Base-by-base conservation (phyloP, 2,329 filamentous ascomycete genomes). In the Fusarium mangiferae region DNA sequence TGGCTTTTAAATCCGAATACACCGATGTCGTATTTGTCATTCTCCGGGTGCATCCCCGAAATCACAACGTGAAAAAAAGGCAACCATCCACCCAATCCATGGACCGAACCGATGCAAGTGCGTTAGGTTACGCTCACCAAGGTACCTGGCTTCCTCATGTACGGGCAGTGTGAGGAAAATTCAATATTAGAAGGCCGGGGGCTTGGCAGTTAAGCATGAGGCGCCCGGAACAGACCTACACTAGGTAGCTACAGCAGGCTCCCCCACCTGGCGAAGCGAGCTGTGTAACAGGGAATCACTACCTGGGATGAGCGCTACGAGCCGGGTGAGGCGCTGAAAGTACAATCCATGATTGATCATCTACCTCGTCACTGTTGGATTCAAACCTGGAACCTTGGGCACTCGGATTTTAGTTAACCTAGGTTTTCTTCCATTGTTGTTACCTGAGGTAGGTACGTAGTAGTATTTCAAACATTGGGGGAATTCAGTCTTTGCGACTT, bases 91-190 rank as follows among this genome's bases (percentile, higher is more conserved):
- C 11, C 33, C 41, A 24, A 24, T 24, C 49, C 36, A 39, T 26
- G 26, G 26, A 26, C 30, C 26, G 30, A 55, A 28, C 30, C 20
- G 52, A 49, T 35, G 9, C 24, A 14, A 46, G 39, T 26, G 54
- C 12, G 18, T 26, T 26, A 38, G 30, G 42, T 46, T 36, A 24
- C 52, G 33, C 56, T 30, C 28, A 30, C 28, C 3, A 30, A 30
- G 49, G 38, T 62, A 44, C 33, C 54, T 58, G 35, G 41, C 20
- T 36, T 35, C 17, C 58, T 36, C 24, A 18, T 46, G 51, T 48
- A 72, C n/a, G n/a, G n/a, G n/a, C 68, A 68, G 69, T 71, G 57
- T 41, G 68, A 49, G 18, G 44, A 46, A 48, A 62, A 36, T n/a
- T 52, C 44, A 28, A 44, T 26, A 28, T 49, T 58, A 20, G 9